phyloP scores from a whole-genome alignment of 305 asterid genomes.

The Fraxinus paxiana region DNA sequence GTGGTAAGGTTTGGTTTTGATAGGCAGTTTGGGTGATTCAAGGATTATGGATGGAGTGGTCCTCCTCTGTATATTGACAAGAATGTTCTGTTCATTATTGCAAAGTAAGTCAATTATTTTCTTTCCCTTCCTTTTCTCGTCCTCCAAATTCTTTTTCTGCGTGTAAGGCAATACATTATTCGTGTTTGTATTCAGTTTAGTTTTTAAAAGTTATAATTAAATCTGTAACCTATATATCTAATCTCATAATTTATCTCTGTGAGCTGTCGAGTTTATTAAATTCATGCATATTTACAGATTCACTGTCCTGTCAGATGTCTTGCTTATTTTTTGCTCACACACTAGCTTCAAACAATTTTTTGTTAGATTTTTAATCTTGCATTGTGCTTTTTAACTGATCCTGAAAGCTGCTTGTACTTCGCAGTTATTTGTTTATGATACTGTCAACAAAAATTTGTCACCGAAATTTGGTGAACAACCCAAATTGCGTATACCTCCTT shows the following conservation, averaged over 20 bases:
- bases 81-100: neutral
- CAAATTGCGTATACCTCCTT: constrained; percentile 71
- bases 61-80: neutral
- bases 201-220: neutral
- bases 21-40: neutral
- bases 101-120: neutral
- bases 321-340: neutral
- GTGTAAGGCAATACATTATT: neutral
- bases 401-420: constrained; percentile 17
- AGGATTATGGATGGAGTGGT: neutral
- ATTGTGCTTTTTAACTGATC: neutral
- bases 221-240: neutral
- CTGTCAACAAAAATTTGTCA: constrained; percentile 77
- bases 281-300: neutral
- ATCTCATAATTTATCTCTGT: neutral
- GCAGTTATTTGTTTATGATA: constrained; percentile 86
- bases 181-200: neutral
- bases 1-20: neutral
- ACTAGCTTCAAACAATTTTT: neutral
- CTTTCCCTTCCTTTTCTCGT: neutral
- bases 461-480: constrained; percentile 67
- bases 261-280: neutral
- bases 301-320: neutral
- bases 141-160: neutral
- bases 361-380: neutral